Evolutionary conservation across 1,284 basidiomycete genomes (phyloP).

Genomic region (Ceratobasidium sp.): DNA sequence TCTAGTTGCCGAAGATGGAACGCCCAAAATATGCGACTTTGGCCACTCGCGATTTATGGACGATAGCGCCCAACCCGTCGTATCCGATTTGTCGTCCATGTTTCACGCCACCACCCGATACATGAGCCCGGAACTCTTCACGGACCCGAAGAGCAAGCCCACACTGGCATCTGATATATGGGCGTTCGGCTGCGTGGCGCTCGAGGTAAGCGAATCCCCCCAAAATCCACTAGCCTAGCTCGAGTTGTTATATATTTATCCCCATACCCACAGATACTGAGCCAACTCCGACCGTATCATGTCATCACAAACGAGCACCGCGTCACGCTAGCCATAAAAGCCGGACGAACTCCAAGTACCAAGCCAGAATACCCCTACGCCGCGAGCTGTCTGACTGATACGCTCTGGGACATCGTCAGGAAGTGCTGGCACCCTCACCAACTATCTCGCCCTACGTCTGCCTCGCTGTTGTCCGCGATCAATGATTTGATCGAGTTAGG

Average conservation of each 20-base stretch:
- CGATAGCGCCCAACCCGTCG: background rate
- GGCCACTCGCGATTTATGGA: constrained; percentile 17
- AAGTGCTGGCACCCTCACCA: constrained; percentile 25
- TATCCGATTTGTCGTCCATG: constrained; percentile 18
- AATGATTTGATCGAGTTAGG: constrained; percentile 7
- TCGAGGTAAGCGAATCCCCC: constrained; percentile 37
- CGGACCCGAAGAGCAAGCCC: constrained; percentile 1
- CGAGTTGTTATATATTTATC: no score
- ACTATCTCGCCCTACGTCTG: background rate
- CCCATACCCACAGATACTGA: constrained; percentile 13
- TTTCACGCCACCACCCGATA: constrained; percentile 38
- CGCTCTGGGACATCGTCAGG: constrained; percentile 9
- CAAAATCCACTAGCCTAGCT: no score
- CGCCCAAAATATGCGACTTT: constrained; percentile 38
- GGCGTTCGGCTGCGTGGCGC: constrained; percentile 36
- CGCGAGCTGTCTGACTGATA: constrained; percentile 23
- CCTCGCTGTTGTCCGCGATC: constrained; percentile 6
- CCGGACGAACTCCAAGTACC: constrained; percentile 5
- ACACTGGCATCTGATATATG: constrained; percentile 20
- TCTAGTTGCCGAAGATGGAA: constrained; percentile 12
- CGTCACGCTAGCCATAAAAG: constrained; percentile 20
- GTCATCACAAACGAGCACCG: constrained; percentile 31
- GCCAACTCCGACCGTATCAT: constrained; percentile 37
- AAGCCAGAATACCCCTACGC: constrained; percentile 22
- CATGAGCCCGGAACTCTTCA: constrained; percentile 38